phyloP scores from a whole-genome alignment of 192 early-diverging fungal species.

The Linderina pennispora region DNA sequence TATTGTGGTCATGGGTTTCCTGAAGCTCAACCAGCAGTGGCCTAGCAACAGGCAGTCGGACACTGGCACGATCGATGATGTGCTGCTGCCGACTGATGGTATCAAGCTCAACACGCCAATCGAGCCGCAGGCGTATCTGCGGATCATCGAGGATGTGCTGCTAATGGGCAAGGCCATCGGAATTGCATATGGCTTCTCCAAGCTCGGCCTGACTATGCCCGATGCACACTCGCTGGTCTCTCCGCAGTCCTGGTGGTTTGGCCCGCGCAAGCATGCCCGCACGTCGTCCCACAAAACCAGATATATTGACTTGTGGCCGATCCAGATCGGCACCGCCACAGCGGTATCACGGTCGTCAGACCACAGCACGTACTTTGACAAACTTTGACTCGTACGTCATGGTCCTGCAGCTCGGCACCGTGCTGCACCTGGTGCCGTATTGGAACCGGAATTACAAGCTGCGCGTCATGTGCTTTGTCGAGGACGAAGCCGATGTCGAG shows the following conservation, averaged over 20 bases:
- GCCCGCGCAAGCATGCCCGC: too few species aligned
- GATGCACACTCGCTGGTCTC: constrained; percentile 6
- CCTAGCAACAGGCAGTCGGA: not conserved
- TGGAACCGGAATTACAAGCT: constrained; percentile 57
- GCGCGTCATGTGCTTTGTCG: constrained; percentile 67
- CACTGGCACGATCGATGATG: not conserved
- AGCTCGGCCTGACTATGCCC: constrained; percentile 34
- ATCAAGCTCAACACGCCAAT: constrained; percentile 55
- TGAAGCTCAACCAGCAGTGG: constrained; percentile 24
- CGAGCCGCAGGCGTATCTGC: constrained; percentile 52
- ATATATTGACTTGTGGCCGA: constrained; percentile 72
- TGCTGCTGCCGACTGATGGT: constrained; percentile 50
- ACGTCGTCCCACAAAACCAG: constrained; percentile 13
- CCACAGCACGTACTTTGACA: constrained; percentile 30
- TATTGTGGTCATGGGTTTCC: constrained; percentile 58
- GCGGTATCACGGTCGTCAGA: constrained; percentile 7
- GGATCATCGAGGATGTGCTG: constrained; percentile 66
- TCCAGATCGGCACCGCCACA: constrained; percentile 49
- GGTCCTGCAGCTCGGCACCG: constrained; percentile 69
- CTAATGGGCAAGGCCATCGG: constrained; percentile 64
- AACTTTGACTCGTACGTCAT: constrained; percentile 68
- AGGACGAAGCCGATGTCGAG: constrained; percentile 53
- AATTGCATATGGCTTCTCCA: constrained; percentile 57
- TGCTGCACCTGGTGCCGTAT: constrained; percentile 62
- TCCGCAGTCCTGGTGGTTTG: not conserved